A percentile compares a stretch with the other conserved stretches of the same genome.
Conservation (phyloP, 192 early-diverging fungal species). For the Ambispora gerdemannii region DNA sequence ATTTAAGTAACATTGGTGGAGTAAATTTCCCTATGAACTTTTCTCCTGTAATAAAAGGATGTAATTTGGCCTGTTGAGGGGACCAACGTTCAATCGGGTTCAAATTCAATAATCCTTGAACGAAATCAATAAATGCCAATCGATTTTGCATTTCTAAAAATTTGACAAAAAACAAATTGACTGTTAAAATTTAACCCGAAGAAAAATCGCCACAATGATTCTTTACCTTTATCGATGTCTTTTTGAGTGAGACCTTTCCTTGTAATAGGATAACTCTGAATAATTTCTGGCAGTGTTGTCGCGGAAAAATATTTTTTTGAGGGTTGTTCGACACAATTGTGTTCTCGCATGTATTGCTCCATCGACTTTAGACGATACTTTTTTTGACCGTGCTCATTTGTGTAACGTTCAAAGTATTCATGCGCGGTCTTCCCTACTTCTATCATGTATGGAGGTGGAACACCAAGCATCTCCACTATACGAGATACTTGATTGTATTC, state of each 20-base stretch:
- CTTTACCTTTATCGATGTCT: slow-evolving; percentile 73
- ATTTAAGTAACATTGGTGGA: slow-evolving; percentile 47
- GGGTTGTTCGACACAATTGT: slow-evolving; percentile 80
- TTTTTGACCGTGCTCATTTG: slow-evolving; percentile 43
- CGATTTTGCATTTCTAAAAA: slow-evolving; percentile 68
- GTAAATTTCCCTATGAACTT: slow-evolving; percentile 66
- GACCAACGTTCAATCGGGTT: slow-evolving; percentile 95
- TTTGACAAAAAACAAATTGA: neutral
- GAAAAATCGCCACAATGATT: neutral
- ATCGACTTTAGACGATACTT: slow-evolving; percentile 73
- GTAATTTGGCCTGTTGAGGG: slow-evolving; percentile 88
- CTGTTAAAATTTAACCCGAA: neutral
- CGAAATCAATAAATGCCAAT: slow-evolving; percentile 84
- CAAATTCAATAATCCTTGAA: slow-evolving; percentile 82
- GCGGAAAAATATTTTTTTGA: slow-evolving; percentile 92
- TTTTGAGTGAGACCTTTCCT: slow-evolving; percentile 58
- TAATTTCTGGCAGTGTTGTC: slow-evolving; percentile 81
- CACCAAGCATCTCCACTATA: slow-evolving; percentile 92
- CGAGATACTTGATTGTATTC: slow-evolving; percentile 95
- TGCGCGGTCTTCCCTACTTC: slow-evolving; percentile 88
- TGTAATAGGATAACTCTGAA: slow-evolving; percentile 79
- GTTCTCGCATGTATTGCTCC: slow-evolving; percentile 78
- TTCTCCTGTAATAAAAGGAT: slow-evolving; percentile 95
- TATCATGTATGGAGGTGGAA: slow-evolving; percentile 88
- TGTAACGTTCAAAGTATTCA: slow-evolving; percentile 77